Evolutionary conservation across 2,329 filamentous ascomycete species (phyloP).

Genomic region (Nemania serpens): DNA sequence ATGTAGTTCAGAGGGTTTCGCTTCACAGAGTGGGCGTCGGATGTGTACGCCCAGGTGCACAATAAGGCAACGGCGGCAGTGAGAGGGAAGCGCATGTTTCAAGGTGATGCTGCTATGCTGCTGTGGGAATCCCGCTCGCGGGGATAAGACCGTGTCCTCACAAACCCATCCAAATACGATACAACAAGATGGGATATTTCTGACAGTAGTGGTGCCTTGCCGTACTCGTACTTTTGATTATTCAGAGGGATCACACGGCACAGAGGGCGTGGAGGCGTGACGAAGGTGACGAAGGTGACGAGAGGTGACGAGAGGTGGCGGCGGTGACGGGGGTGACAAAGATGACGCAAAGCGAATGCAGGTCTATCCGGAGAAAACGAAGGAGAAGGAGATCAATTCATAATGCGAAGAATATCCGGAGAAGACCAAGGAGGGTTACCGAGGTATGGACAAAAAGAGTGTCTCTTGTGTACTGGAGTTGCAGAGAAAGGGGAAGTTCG

Average conservation of each 20-base stretch:
- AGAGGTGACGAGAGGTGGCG: no score
- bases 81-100: conserved; percentile 41
- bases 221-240: no score
- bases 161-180: conserved; percentile 36
- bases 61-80: conserved; percentile 37
- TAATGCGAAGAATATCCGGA: conserved; percentile 7
- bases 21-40: conserved; percentile 69
- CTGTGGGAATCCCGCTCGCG: conserved; percentile 30
- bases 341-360: background rate
- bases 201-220: background rate
- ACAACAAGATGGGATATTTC: background rate
- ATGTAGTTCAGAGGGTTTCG: conserved; percentile 79
- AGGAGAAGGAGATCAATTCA: conserved; percentile 2
- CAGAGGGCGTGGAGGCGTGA: no score
- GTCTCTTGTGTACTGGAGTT: no score
- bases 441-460: no score
- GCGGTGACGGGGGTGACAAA: no score
- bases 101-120: conserved; percentile 14
- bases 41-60: conserved; percentile 39
- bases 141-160: conserved; percentile 32
- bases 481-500: conserved; percentile 18
- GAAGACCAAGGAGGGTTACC: no score
- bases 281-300: no score
- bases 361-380: background rate
- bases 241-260: no score